phyloP scores from a whole-genome alignment of 2,329 filamentous ascomycete species.

The Nigrograna mackinnonii region DNA sequence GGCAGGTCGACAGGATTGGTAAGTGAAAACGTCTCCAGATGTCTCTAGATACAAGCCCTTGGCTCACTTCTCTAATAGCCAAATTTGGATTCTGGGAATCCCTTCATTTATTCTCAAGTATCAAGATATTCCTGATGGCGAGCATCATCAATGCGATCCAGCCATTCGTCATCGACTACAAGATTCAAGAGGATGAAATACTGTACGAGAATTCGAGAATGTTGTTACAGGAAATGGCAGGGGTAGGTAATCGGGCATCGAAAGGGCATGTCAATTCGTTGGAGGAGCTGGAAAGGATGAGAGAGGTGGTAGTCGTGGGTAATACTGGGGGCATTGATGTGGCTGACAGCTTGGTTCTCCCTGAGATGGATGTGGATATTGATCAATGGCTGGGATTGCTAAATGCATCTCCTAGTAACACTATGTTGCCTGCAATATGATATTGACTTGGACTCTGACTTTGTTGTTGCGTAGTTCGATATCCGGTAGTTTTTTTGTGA shows the following conservation, averaged over 20 bases:
- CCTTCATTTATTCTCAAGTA: neutral
- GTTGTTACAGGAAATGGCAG: neutral
- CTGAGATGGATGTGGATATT: neutral
- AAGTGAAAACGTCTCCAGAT: no score
- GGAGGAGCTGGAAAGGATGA: constrained; percentile 1
- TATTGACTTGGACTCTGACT: no score
- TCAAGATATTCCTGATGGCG: neutral
- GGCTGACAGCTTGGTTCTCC: neutral
- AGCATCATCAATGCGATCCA: neutral
- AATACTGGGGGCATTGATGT: no score
- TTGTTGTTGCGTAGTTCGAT: no score
- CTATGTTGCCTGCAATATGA: no score
- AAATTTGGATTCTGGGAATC: constrained; percentile 1
- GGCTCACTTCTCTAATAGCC: neutral
- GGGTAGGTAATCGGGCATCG: neutral
- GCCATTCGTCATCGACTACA: neutral
- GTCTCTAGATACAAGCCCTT: no score
- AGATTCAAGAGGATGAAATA: neutral
- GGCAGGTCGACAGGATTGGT: neutral
- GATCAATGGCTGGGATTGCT: neutral
- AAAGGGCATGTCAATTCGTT: neutral
- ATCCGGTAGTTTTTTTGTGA: no score
- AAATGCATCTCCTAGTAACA: constrained; percentile 1
- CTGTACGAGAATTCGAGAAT: neutral
- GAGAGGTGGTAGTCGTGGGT: no score